Base-by-base conservation (phyloP, 176 grass and related monocot genomes). In the Metroxylon sagu region DNA sequence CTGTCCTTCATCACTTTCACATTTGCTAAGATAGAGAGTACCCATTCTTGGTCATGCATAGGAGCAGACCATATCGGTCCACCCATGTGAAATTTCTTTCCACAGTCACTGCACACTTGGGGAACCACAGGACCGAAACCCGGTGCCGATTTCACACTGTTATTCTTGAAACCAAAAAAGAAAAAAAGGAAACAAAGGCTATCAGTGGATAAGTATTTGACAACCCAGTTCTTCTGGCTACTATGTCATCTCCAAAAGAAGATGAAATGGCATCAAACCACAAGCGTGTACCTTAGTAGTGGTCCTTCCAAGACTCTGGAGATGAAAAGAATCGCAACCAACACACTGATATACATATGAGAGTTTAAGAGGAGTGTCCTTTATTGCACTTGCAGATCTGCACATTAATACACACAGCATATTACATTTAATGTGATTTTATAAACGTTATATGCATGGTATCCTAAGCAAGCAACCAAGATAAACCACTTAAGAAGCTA, bases 61-160 rank as follows among this genome's bases (percentile, higher is more conserved):
- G 93, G 93, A 63, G 88, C 93, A 54, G 93, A 98, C 82, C 84
- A 98, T 63, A 98, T 92, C 50, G 93, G 93, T 2, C 93, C 93
- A 48, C 93, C 88, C 67, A 98, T 74, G 62, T 92, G 85, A 83
- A 92, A 89, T 80, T 80, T 88, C 73, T 92, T 98, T 50, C 87
- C 84, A 14, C 88, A 98, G 53, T 92, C 70, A 3, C 66, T 80
- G 53, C 88, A 98, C 39, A 83, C 88, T 85, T 98, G 93, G 59
- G 87, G 79, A 72, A 98, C 93, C 77, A 78, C 73, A 63, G 93
- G 93, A 21, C 93, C 93, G 78, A 85, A 83, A 53, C 82, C 93
- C 72, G 93, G 93, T 60, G 88, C 88, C 78, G 80, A 54, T 67
- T 92, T 98, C 54, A 92, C 71, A 18, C 74, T 88, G 54, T 85